phyloP scores from a whole-genome alignment of 2,329 filamentous ascomycete species.

The Hypoxylon sp. region DNA sequence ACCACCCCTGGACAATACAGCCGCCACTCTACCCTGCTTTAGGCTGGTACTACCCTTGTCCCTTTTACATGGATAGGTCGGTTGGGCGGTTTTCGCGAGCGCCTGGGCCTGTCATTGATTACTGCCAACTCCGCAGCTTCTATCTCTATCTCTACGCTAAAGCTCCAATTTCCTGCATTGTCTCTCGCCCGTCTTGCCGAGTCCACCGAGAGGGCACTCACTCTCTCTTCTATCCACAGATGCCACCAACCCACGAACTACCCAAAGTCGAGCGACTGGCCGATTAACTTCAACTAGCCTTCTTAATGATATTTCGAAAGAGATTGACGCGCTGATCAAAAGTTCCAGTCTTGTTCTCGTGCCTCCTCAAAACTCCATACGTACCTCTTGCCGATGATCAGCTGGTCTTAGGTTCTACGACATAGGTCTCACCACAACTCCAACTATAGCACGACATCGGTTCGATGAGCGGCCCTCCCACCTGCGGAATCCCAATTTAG shows the following conservation, averaged over 20 bases:
- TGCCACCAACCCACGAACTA: slow-evolving; percentile 23
- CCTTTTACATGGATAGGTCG: slow-evolving; percentile 32
- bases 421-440: slow-evolving; percentile 45
- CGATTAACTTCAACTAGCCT: slow-evolving; percentile 15
- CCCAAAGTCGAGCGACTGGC: slow-evolving; percentile 22
- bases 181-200: slow-evolving; percentile 27
- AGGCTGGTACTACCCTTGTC: slow-evolving; percentile 40
- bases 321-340: slow-evolving; percentile 34
- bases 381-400: slow-evolving; percentile 33
- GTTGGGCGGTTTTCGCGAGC: slow-evolving; percentile 43
- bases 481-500: slow-evolving; percentile 32
- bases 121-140: slow-evolving; percentile 43
- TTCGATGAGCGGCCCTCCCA: slow-evolving; percentile 34
- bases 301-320: slow-evolving; percentile 22
- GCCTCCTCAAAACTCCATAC: slow-evolving; percentile 23
- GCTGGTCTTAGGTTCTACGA: slow-evolving; percentile 46
- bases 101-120: slow-evolving; percentile 47
- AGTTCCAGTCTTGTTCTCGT: slow-evolving; percentile 29
- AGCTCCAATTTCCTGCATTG: slow-evolving; percentile 35
- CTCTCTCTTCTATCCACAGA: slow-evolving; percentile 3
- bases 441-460: slow-evolving; percentile 36
- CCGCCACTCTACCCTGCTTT: slow-evolving; percentile 41
- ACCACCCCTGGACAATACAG: slow-evolving; percentile 38
- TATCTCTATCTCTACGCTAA: slow-evolving; percentile 31
- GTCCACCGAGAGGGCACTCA: slow-evolving; percentile 20